Conservation (phyloP, 2,329 filamentous ascomycete species). For the Alternaria sp. region DNA sequence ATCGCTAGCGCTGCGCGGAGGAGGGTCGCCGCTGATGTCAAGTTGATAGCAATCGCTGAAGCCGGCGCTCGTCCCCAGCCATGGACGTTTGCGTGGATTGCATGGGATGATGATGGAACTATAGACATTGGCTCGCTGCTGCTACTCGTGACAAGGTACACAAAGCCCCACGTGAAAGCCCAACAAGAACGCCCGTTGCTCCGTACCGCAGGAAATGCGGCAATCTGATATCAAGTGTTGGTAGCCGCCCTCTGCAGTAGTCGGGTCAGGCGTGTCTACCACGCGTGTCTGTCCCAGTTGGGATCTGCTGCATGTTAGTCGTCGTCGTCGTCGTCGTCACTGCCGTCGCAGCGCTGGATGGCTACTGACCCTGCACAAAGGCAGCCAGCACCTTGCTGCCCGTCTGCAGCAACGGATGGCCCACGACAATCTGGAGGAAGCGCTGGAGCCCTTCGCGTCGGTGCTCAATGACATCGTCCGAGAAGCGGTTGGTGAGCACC, state of each 20-base stretch:
- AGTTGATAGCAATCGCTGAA: constrained; percentile 18
- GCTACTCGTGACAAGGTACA: constrained; percentile 1
- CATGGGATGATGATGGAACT: background rate
- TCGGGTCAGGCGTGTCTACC: constrained; percentile 27
- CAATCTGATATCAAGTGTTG: constrained; percentile 1
- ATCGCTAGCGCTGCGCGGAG: constrained; percentile 30
- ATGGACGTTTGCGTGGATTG: background rate
- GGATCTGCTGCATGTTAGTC: constrained; percentile 62
- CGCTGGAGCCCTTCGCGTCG: constrained; percentile 88
- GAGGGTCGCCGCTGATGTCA: constrained; percentile 27
- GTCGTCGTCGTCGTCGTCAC: background rate
- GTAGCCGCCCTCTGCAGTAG: background rate
- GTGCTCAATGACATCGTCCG: constrained; percentile 97
- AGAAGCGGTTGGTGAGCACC: constrained; percentile 97
- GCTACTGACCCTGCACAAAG: constrained; percentile 86
- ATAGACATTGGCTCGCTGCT: constrained; percentile 4
- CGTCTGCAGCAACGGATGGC: constrained; percentile 94
- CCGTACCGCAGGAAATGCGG: constrained; percentile 26
- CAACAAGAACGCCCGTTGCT: constrained; percentile 30
- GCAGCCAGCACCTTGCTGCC: constrained; percentile 95
- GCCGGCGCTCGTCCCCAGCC: constrained; percentile 3
- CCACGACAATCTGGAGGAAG: constrained; percentile 96
- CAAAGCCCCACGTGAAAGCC: constrained; percentile 3
- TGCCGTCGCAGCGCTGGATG: background rate
- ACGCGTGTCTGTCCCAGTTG: constrained; percentile 76